Evolutionary conservation across 1,139 yeast species (phyloP), one percentile per base, ranked within the genome.

Genomic region (Candida labiduridarum): DNA sequence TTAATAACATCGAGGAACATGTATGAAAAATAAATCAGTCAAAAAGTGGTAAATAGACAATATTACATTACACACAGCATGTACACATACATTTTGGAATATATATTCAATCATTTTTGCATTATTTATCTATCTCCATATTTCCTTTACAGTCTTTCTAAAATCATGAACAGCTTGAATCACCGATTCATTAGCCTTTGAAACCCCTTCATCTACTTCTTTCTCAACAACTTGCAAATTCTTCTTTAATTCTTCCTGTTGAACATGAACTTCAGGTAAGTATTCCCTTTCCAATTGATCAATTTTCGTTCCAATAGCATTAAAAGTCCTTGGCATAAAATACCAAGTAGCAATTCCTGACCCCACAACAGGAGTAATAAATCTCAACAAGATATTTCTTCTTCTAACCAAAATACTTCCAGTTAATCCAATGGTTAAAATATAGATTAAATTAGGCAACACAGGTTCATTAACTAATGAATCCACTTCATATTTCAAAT

Each of bases 321-420:
- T 52, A 50, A 54, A 73, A 0, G 78, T 63, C 12, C 59, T 52
- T 11, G 81, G 81, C 77, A 72, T 72, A 54, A 61, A 71, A 53
- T 67, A 68, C 16, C 65, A 60, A 41, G 67, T 61, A 8, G 82
- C 69, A 12, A 65, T 75, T 12, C 74, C 63, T 14, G 85, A 87
- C 57, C 82, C 73, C 0, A 70, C 49, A 12, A 78, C 51, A 1
- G 89, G 88, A 1, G 81, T 65, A 2, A 76, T 42, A 54, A 82
- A 79, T 56, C 89, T 72, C 11, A 79, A 42, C 1, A 82, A 81
- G 5, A 82, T 64, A 2, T 76, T 60, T 56, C 79, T 71, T 53
- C 70, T 76, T 54, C 76, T 73, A 15, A 73, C 81, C 39, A 81
- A 55, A 52, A 84, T 79, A 3, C 87, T 80, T 10, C 87, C 86